A percentile compares a stretch with the other conserved stretches of the same genome.
phyloP scores from a whole-genome alignment of 495 filamentous ascomycete species.

The Penicillium paxilli region DNA sequence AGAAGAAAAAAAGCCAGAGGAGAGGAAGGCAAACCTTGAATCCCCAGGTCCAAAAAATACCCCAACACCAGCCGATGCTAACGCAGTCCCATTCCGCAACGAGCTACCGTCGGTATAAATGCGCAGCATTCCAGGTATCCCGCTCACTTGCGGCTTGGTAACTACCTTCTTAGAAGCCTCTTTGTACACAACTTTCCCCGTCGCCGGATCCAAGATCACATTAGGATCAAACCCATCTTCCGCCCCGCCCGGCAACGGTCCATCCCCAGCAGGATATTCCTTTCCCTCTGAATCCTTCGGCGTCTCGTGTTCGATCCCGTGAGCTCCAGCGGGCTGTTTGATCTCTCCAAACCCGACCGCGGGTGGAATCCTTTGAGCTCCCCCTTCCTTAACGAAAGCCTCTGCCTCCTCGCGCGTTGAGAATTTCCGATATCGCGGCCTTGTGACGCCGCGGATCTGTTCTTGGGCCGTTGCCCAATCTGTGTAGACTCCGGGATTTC shows the following conservation, averaged over 20 bases:
- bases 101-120: constrained; percentile 92
- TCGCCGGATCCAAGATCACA: constrained; percentile 53
- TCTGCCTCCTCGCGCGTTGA: constrained; percentile 74
- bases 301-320: constrained; percentile 30
- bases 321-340: constrained; percentile 22
- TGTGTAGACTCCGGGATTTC: constrained; percentile 83
- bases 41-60: constrained; percentile 83
- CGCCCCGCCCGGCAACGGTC: constrained; percentile 52
- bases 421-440: constrained; percentile 82
- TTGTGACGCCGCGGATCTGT: constrained; percentile 74
- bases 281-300: constrained; percentile 41
- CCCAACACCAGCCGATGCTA: constrained; percentile 79
- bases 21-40: constrained; percentile 53
- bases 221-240: constrained; percentile 65
- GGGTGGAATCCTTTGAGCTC: constrained; percentile 16
- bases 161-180: constrained; percentile 44
- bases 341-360: constrained; percentile 24
- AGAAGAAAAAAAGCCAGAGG: neutral
- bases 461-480: constrained; percentile 78
- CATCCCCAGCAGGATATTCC: constrained; percentile 53
- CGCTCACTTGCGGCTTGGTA: constrained; percentile 42
- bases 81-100: constrained; percentile 69
- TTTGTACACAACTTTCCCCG: constrained; percentile 63
- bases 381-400: constrained; percentile 62
- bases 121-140: constrained; percentile 53